Conservation (phyloP, 2,329 filamentous ascomycete genomes). For the Volutella citrinella region DNA sequence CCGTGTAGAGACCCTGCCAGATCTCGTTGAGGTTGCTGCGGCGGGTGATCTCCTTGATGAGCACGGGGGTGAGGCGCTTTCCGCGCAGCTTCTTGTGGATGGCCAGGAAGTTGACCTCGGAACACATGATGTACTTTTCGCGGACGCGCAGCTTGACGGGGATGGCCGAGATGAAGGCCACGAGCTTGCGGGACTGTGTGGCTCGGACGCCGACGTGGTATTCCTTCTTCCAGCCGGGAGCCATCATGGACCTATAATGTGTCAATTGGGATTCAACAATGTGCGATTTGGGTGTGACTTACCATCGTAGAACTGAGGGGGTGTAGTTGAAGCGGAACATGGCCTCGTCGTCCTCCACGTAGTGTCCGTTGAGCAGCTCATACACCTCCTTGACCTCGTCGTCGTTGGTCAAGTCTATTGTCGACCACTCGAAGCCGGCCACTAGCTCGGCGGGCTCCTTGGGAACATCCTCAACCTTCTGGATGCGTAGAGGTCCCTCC, state of each 20-base stretch:
- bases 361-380: conserved; percentile 87
- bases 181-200: conserved; percentile 76
- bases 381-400: conserved; percentile 85
- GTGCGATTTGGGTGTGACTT: conserved; percentile 32
- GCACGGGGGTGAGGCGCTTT: conserved; percentile 86
- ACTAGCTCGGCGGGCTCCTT: conserved; percentile 73
- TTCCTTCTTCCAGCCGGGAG: conserved; percentile 87
- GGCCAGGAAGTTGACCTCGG: conserved; percentile 97
- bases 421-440: conserved; percentile 90
- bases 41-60: conserved; percentile 97
- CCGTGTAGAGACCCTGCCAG: conserved; percentile 96
- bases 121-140: conserved; percentile 69
- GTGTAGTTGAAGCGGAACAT: conserved; percentile 99
- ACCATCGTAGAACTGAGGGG: conserved; percentile 84
- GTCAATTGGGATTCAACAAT: too few species aligned
- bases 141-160: conserved; percentile 81
- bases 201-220: conserved; percentile 96
- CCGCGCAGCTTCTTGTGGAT: conserved; percentile 96
- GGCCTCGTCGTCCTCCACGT: conserved; percentile 94
- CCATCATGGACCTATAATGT: conserved; percentile 78
- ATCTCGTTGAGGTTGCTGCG: conserved; percentile 82
- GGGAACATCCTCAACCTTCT: conserved; percentile 74
- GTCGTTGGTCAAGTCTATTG: conserved; percentile 78
- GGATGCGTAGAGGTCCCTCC: conserved; percentile 82
- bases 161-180: conserved; percentile 94